phyloP scores from a whole-genome alignment of 148 eudicot species.

The Pouteria glomerata region DNA sequence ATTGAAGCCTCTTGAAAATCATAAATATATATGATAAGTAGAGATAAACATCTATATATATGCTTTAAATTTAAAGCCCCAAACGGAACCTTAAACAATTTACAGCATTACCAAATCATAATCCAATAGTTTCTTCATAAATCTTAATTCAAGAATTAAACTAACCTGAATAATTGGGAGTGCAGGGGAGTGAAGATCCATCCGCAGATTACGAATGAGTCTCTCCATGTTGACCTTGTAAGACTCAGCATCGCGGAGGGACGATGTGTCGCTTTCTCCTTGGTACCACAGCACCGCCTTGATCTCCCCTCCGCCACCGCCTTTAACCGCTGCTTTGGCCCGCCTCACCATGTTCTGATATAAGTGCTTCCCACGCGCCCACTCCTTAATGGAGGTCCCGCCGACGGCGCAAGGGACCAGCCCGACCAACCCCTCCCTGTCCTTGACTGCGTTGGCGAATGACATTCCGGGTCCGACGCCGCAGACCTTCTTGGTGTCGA shows the following conservation, averaged over 20 bases:
- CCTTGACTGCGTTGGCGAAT: slow-evolving; percentile 56
- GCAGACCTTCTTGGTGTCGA: slow-evolving; percentile 57
- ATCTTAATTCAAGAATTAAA: too few relatives aligned
- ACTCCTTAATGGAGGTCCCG: slow-evolving; percentile 69
- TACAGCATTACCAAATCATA: too few relatives aligned
- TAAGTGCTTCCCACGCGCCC: slow-evolving; percentile 62
- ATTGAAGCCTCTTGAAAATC: too few relatives aligned
- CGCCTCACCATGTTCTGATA: slow-evolving; percentile 69
- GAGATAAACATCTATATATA: too few relatives aligned
- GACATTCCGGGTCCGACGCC: slow-evolving; percentile 91
- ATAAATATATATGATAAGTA: too few relatives aligned
- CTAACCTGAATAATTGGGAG: slow-evolving; percentile 90
- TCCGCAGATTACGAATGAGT: slow-evolving; percentile 42
- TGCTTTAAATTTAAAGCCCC: too few relatives aligned
- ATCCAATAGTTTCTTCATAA: too few relatives aligned
- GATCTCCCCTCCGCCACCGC: slow-evolving; percentile 48
- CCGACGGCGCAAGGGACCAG: slow-evolving; percentile 86
- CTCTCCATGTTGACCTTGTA: slow-evolving; percentile 58
- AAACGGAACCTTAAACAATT: too few relatives aligned
- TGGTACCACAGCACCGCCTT: slow-evolving; percentile 84
- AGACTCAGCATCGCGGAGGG: slow-evolving; percentile 34
- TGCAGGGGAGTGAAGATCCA: slow-evolving; percentile 54
- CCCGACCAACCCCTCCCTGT: slow-evolving; percentile 34
- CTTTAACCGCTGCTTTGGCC: slow-evolving; percentile 33
- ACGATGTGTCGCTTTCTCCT: slow-evolving; percentile 65